Percentiles rank a stretch among this genome's conserved stretches.
phyloP scores from a whole-genome alignment of 192 early-diverging fungal species.

The Dissophora ornata region DNA sequence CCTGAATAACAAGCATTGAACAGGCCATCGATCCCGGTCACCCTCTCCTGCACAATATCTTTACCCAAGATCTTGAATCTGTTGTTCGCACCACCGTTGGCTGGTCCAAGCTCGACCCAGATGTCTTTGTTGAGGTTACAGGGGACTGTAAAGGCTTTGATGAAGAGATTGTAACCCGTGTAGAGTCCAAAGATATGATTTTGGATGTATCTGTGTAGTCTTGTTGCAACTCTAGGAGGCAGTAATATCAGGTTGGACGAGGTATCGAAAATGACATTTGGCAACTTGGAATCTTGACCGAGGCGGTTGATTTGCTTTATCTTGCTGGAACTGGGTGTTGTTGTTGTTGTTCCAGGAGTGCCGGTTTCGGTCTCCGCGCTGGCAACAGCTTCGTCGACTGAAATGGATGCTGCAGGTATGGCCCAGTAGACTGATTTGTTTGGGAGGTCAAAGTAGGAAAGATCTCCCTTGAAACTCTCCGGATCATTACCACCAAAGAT shows the following conservation, averaged over 20 bases:
- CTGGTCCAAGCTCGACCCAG: constrained; percentile 20
- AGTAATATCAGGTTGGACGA: constrained; percentile 29
- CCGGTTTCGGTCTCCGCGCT: no score
- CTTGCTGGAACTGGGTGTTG: not conserved
- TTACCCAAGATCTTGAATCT: constrained; percentile 15
- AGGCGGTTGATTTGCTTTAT: not conserved
- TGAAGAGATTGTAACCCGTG: constrained; percentile 23
- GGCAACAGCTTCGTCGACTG: not conserved
- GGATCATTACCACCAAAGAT: constrained; percentile 27
- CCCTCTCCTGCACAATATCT: constrained; percentile 26
- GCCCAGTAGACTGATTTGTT: constrained; percentile 21
- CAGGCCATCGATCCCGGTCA: not conserved
- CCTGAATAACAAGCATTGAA: constrained; percentile 24
- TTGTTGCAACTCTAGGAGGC: constrained; percentile 13
- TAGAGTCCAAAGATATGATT: constrained; percentile 32
- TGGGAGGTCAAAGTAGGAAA: constrained; percentile 13
- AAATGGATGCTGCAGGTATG: constrained; percentile 14
- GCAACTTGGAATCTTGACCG: not conserved
- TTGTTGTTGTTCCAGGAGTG: not conserved
- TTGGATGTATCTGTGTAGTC: constrained; percentile 21
- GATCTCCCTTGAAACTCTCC: not conserved
- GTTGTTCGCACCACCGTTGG: not conserved
- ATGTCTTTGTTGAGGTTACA: constrained; percentile 16
- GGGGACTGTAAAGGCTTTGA: constrained; percentile 9
- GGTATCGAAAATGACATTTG: constrained; percentile 20